Base-by-base conservation (phyloP, 2,329 filamentous ascomycete genomes). In the Cryphonectria radicalis region DNA sequence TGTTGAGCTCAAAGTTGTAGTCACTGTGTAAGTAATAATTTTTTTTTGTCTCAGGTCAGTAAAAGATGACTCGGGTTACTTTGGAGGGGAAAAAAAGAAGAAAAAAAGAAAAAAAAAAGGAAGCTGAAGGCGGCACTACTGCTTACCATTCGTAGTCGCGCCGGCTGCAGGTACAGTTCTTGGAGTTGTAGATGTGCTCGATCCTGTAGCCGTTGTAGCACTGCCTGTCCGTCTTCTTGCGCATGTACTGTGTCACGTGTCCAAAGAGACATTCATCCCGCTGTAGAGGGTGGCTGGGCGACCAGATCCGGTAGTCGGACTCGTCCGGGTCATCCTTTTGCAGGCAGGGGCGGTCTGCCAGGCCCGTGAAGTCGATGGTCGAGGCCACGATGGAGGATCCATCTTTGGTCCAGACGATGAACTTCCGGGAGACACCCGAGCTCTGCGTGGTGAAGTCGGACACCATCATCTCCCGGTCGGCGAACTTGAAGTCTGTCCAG, bases 131-230 rank as follows among this genome's bases (percentile, higher is more conserved):
- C 17, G 40, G 46, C 17, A 82, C 90, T 32, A 32, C 32, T 32
- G 32, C 32, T 83, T 83, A 95, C 93, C 96, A 99, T 86, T 99
- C 96, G 79, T 91, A 99, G 82, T 99, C 96, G 71, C 89, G 87
- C 67, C 94, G 87, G 11, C 90, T 92, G 82, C 96, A 99, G 72
- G 88, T 86, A 84, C 96, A 99, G 80, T 97, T 94, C 74, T 87
- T 83, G 75, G 93, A 90, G 75, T 88, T 87, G 81, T 95, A 91
- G 37, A 95, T 84, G 74, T 90, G 89, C 74, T 90, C 85, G 74
- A 97, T 88, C 73, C 87, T 88, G 79, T 88, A 87, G 67, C 92
- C 90, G 77, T 97, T 98, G 85, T 91, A 97, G 84, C 96, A 99
- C 64, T 91, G 83, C 28, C 87, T 85, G 22, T 91, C 89, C n/a